Evolutionary conservation across 305 asterid genomes (phyloP).

Genomic region (Fraxinus xanthoxyloides): DNA sequence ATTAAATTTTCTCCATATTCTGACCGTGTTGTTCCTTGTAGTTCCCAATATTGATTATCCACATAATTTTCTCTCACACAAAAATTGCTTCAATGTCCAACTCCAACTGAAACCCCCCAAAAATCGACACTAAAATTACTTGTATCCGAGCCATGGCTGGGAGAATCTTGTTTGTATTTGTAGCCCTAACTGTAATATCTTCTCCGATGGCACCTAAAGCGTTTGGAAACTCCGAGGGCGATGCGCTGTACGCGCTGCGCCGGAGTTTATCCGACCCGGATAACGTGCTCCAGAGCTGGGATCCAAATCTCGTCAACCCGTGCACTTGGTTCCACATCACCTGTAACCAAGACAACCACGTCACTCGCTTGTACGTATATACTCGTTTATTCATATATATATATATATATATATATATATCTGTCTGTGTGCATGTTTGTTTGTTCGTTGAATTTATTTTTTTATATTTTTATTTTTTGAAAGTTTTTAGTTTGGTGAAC

Average conservation of each 20-base stretch:
- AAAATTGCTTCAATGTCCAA: background rate
- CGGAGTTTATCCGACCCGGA: slow-evolving; percentile 85
- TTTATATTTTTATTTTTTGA: background rate
- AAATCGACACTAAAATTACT: slow-evolving; percentile 10
- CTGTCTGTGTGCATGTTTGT: background rate
- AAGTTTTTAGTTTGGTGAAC: slow-evolving; percentile 11
- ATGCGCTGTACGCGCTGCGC: slow-evolving; percentile 87
- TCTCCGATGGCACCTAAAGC: slow-evolving; percentile 37
- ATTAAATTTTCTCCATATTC: background rate
- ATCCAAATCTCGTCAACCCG: slow-evolving; percentile 84
- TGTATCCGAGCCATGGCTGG: slow-evolving; percentile 32
- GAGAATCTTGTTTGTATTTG: slow-evolving; percentile 28
- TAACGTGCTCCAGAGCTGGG: slow-evolving; percentile 95
- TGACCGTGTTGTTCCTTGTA: slow-evolving; percentile 17
- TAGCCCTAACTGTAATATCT: slow-evolving; percentile 30
- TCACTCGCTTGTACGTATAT: slow-evolving; percentile 76
- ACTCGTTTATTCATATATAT: background rate
- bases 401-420: background rate
- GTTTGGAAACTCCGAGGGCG: slow-evolving; percentile 79
- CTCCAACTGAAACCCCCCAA: slow-evolving; percentile 10
- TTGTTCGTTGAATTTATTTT: background rate
- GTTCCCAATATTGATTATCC: slow-evolving; percentile 45
- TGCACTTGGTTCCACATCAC: slow-evolving; percentile 97
- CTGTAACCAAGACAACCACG: slow-evolving; percentile 81
- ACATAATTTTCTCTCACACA: slow-evolving; percentile 5